Evolutionary conservation across 257 asterid genomes (phyloP).

Genomic region (Plantago elongata): DNA sequence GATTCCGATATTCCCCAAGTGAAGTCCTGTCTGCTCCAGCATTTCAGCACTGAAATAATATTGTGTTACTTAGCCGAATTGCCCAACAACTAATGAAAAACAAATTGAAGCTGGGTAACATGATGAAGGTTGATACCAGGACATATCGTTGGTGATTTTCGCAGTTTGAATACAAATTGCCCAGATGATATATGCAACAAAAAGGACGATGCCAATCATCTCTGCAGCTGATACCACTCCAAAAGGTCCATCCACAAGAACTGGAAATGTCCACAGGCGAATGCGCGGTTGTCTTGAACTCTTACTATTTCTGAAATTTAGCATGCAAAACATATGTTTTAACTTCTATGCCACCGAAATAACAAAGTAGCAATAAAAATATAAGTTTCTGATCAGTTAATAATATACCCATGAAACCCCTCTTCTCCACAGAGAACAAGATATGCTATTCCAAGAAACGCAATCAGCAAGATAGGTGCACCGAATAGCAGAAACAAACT

Average conservation of each 20-base stretch:
- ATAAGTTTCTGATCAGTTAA: neutral
- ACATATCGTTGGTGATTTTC: slow-evolving; percentile 24
- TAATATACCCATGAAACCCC: slow-evolving; percentile 34
- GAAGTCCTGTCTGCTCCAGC: slow-evolving; percentile 66
- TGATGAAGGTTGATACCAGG: slow-evolving; percentile 27
- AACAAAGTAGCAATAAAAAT: neutral
- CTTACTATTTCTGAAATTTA: slow-evolving; percentile 36
- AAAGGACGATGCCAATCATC: slow-evolving; percentile 58
- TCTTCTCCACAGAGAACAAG: slow-evolving; percentile 47
- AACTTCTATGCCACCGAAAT: neutral
- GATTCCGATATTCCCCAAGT: slow-evolving; percentile 61
- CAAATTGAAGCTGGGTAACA: too few relatives aligned
- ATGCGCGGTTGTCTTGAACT: slow-evolving; percentile 10
- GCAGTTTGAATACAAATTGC: slow-evolving; percentile 40
- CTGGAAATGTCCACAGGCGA: slow-evolving; percentile 80
- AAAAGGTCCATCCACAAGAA: slow-evolving; percentile 74
- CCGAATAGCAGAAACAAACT: slow-evolving; percentile 46
- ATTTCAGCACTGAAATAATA: slow-evolving; percentile 33
- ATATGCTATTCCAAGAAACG: slow-evolving; percentile 51
- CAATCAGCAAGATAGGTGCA: slow-evolving; percentile 63
- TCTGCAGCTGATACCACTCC: slow-evolving; percentile 94
- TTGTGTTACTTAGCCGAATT: too few relatives aligned
- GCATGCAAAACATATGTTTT: neutral
- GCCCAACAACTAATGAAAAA: too few relatives aligned
- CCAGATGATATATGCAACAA: slow-evolving; percentile 51